Conservation (phyloP, 2,329 filamentous ascomycete species). For the Pseudophaeomoniella oleicola region DNA sequence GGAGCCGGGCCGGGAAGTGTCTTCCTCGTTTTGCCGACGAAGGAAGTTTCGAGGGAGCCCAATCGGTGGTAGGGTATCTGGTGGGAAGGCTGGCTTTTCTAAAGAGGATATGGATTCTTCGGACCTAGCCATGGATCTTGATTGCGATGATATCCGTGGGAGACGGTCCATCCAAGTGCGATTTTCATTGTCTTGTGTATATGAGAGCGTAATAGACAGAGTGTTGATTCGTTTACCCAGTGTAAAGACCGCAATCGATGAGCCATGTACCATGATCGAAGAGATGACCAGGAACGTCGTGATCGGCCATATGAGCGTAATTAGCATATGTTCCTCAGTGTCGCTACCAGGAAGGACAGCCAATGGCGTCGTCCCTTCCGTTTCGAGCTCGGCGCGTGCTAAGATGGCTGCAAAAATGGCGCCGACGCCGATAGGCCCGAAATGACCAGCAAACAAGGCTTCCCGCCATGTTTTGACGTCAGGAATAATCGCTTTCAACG, state of each 20-base stretch:
- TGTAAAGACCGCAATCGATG: slow-evolving; percentile 95
- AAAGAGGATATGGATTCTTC: slow-evolving; percentile 43
- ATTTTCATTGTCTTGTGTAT: slow-evolving; percentile 78
- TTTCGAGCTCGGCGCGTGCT: slow-evolving; percentile 80
- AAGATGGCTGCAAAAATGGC: slow-evolving; percentile 92
- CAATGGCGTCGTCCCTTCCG: slow-evolving; percentile 56
- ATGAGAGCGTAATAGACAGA: slow-evolving; percentile 85
- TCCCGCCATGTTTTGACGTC: slow-evolving; percentile 98
- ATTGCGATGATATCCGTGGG: slow-evolving; percentile 68
- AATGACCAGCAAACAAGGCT: slow-evolving; percentile 90
- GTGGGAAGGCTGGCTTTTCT: slow-evolving; percentile 46
- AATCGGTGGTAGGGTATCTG: slow-evolving; percentile 57
- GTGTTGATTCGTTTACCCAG: slow-evolving; percentile 98
- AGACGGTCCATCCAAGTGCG: slow-evolving; percentile 91
- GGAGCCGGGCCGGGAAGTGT: slow-evolving; percentile 36
- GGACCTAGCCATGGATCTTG: slow-evolving; percentile 63
- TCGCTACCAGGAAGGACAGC: slow-evolving; percentile 37
- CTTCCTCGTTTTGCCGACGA: slow-evolving; percentile 60
- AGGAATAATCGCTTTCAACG: slow-evolving; percentile 80
- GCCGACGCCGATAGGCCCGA: slow-evolving; percentile 92
- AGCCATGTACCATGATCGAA: slow-evolving; percentile 91
- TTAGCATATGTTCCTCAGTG: slow-evolving; percentile 52
- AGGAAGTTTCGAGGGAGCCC: slow-evolving; percentile 64
- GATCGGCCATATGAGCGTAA: slow-evolving; percentile 88
- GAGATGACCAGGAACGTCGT: slow-evolving; percentile 85